These are phyloP conservation scores for Leccinum olivaceopallidum DNA, from an alignment of 768 basidiomycete species.

Conservation along the genomic window DNA sequence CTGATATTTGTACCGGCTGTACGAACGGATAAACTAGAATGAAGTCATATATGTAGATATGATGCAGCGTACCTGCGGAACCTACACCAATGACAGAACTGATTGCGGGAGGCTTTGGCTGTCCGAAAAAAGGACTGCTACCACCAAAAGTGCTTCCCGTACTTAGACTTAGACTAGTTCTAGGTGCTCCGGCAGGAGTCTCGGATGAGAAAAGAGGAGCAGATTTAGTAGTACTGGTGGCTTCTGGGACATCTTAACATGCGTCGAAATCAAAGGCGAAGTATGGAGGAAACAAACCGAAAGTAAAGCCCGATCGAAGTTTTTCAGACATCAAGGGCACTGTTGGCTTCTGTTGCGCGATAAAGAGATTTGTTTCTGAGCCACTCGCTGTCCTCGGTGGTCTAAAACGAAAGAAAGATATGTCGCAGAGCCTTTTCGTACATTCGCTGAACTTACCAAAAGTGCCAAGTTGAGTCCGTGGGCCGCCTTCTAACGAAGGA, in stretches of 20 bases:
- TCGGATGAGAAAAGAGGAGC: not conserved
- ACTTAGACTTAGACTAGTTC: not conserved
- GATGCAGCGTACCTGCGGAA: not conserved
- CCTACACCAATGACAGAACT: not conserved
- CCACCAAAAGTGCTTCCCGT: not conserved
- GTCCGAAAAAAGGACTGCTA: not conserved
- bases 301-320: not conserved
- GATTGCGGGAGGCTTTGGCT: not conserved
- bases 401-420: not conserved
- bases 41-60: not conserved
- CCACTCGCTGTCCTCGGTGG: not conserved
- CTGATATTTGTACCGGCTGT: not conserved
- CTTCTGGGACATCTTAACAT: not conserved
- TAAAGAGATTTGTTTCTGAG: not conserved
- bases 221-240: not conserved
- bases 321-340: not conserved
- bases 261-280: not conserved
- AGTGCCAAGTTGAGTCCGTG: not conserved
- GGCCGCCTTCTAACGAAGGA: not conserved
- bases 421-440: not conserved
- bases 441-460: not conserved
- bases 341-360: not conserved
- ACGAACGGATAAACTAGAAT: not conserved
- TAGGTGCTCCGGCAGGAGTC: not conserved
- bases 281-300: not conserved